Evolutionary conservation across 2,329 filamentous ascomycete species (phyloP).

Genomic region (Phialemoniopsis sp.): DNA sequence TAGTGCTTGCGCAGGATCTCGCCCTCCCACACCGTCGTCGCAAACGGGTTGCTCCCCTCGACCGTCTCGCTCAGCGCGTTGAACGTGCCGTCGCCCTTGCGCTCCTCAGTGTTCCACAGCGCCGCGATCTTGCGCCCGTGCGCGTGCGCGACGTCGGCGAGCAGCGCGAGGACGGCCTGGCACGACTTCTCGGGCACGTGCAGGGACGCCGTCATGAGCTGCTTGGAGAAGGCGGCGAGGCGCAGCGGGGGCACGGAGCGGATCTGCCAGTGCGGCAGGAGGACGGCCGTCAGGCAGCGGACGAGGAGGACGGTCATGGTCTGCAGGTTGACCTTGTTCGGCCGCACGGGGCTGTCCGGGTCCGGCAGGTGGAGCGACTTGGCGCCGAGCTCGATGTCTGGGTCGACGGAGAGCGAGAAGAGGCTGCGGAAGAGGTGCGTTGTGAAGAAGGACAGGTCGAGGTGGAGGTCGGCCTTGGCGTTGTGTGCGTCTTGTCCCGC

Average conservation of each 20-base stretch:
- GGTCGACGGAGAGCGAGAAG: slow-evolving; percentile 71
- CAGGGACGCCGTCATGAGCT: slow-evolving; percentile 75
- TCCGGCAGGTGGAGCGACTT: slow-evolving; percentile 70
- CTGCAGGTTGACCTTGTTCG: slow-evolving; percentile 80
- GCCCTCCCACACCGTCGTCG: slow-evolving; percentile 88
- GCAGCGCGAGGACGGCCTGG: slow-evolving; percentile 72
- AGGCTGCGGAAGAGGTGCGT: slow-evolving; percentile 88
- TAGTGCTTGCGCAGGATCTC: slow-evolving; percentile 84
- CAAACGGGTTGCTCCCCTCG: slow-evolving; percentile 87
- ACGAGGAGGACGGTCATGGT: slow-evolving; percentile 92
- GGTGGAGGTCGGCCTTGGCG: slow-evolving; percentile 73
- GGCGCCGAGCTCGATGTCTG: slow-evolving; percentile 78
- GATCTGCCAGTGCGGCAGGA: slow-evolving; percentile 71
- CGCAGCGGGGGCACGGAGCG: slow-evolving; percentile 75
- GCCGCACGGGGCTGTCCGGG: slow-evolving; percentile 44
- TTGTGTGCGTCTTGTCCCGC: slow-evolving; percentile 90
- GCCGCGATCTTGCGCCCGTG: slow-evolving; percentile 78
- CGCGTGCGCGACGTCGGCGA: slow-evolving; percentile 74
- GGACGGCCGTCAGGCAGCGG: slow-evolving; percentile 75
- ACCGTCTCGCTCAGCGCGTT: slow-evolving; percentile 69
- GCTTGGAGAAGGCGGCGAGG: slow-evolving; percentile 90
- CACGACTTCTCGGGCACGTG: slow-evolving; percentile 89
- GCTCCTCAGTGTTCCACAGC: slow-evolving; percentile 94
- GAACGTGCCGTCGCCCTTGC: slow-evolving; percentile 85
- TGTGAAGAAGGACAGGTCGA: slow-evolving; percentile 94